phyloP scores from a whole-genome alignment of 257 asterid genomes.

The Catharanthus roseus region DNA sequence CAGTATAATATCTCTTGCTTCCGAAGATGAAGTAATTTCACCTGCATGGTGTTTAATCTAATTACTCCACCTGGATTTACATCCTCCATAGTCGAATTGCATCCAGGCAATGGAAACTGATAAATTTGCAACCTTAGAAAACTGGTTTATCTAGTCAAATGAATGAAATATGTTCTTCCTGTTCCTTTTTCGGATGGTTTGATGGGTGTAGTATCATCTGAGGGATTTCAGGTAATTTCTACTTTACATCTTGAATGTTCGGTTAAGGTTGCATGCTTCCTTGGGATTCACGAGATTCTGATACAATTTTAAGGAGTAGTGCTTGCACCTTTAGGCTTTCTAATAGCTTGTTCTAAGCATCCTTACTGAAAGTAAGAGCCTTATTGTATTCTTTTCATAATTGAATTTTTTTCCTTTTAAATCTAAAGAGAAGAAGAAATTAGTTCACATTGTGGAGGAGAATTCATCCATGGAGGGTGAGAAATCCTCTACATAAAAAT shows the following conservation, averaged over 20 bases:
- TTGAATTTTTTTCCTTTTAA: not conserved
- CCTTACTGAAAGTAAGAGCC: not conserved
- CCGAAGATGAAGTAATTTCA: not conserved
- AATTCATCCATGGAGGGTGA: not conserved
- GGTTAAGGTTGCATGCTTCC: not conserved
- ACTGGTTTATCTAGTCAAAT: not conserved
- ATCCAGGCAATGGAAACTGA: not conserved
- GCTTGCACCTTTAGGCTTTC: not conserved
- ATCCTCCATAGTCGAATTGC: not conserved
- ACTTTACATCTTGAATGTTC: not conserved
- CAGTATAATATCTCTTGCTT: not conserved
- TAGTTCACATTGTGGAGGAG: not conserved
- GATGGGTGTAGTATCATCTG: not conserved
- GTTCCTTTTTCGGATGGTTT: not conserved
- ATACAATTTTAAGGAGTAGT: not conserved
- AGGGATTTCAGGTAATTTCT: not conserved
- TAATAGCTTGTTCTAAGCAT: not conserved
- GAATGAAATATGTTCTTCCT: not conserved
- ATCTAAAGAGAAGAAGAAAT: not conserved
- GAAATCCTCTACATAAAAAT: not conserved
- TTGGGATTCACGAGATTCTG: not conserved
- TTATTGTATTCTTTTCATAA: not conserved
- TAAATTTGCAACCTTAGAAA: not conserved
- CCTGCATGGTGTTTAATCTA: not conserved
- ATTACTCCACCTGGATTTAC: not conserved